phyloP scores from a whole-genome alignment of 345 rosid species.

The Iberis pinnata region DNA sequence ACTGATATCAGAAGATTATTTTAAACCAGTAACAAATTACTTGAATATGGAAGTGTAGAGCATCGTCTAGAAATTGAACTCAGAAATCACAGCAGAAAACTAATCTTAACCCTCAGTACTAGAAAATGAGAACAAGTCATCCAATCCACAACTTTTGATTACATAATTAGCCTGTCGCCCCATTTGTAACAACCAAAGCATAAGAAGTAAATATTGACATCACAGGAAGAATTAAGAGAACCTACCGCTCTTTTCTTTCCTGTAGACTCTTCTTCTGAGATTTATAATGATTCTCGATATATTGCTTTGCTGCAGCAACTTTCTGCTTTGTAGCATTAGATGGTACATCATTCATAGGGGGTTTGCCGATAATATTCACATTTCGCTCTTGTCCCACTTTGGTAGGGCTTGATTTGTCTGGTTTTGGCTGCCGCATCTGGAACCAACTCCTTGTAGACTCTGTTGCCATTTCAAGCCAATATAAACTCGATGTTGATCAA shows the following conservation, averaged over 20 bases:
- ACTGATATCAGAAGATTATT: conserved; percentile 9
- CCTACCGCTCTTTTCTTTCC: conserved; percentile 43
- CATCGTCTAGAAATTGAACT: too few species aligned
- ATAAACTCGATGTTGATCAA: conserved; percentile 5
- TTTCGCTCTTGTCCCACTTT: conserved; percentile 33
- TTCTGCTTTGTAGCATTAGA: conserved; percentile 41
- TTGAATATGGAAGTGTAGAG: too few species aligned
- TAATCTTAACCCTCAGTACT: too few species aligned
- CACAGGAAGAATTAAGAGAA: neutral
- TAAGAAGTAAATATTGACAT: neutral
- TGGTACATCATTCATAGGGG: conserved; percentile 36
- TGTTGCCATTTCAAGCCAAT: conserved; percentile 32
- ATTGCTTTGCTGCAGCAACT: conserved; percentile 43
- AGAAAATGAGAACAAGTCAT: too few species aligned
- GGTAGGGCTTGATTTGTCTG: conserved; percentile 28
- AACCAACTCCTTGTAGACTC: conserved; percentile 47
- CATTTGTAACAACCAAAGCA: conserved; percentile 7
- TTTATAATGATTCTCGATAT: conserved; percentile 44
- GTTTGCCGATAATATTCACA: conserved; percentile 28
- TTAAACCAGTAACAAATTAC: conserved; percentile 5
- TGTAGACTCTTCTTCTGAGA: conserved; percentile 39
- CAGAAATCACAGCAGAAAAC: too few species aligned
- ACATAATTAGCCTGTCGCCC: neutral
- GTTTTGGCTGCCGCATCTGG: conserved; percentile 34
- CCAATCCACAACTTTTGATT: neutral